Base-by-base conservation (phyloP, 2,329 filamentous ascomycete genomes). In the Sarocladiaceae sp. region DNA sequence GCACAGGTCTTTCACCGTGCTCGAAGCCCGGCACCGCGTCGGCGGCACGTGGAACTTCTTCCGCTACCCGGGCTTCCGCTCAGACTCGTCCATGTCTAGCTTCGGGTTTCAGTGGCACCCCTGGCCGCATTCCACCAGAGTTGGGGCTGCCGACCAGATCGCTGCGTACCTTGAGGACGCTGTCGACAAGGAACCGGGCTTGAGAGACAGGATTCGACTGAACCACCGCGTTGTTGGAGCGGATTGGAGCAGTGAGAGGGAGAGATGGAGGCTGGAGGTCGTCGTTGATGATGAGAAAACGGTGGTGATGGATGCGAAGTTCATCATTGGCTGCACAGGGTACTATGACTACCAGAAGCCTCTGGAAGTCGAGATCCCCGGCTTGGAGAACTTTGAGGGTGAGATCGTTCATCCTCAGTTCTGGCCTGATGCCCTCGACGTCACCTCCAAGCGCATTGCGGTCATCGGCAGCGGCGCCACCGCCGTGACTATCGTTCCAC, bases 21-120 rank as follows among this genome's bases (percentile, higher is more conserved):
- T 88, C 20, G 84, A 88, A 58, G 70, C 69, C 6, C 77, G 83
- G 42, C 63, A 72, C 45, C 66, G 72, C 32, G 67, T 87, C 3
- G 85, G 83, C 12, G 84, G 85, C 29, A 88, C 85, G 3, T 89
- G 85, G 84, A 75, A 76, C 50, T 73, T 87, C 34, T 88, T 85
- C 70, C 76, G 74, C 37, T 88, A 87, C 53, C 84, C 83, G 0
- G 81, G 84, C 16, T 77, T 87, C 46, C 75, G 79, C 24, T 80
- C 76, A 15, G 79, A 82, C 54, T 80, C 76, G 2, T 67, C 74
- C 50, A 67, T 82, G 47, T 69, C 67, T 46, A 68, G 73, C 3
- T 82, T 80, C 48, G 75, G 76, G 40, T 85, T 88, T 53, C 58
- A 74, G 2, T 90, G 84, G 77, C 72, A 80, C 40, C 81, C 81